Percentiles rank a stretch among this genome's conserved stretches.
Conservation (phyloP, 2,329 filamentous ascomycete genomes). For the Stagonosporopsis rhizophila region DNA sequence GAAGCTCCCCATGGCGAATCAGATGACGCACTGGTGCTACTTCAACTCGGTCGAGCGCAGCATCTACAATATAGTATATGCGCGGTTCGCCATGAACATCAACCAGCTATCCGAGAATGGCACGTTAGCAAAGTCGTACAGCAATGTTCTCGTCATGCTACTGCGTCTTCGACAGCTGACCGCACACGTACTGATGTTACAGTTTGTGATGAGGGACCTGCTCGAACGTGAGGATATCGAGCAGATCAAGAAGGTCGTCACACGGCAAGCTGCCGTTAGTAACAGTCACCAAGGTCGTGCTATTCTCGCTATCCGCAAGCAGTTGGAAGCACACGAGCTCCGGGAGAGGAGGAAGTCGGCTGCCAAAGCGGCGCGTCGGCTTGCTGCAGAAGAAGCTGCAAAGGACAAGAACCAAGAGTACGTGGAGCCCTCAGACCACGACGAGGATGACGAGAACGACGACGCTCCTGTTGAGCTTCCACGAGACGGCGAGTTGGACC, state of each 20-base stretch:
- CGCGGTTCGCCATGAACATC: conserved; percentile 53
- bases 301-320: conserved; percentile 38
- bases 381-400: conserved; percentile 8
- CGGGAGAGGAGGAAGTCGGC: conserved; percentile 23
- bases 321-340: conserved; percentile 31
- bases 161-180: conserved; percentile 61
- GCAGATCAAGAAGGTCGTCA: conserved; percentile 48
- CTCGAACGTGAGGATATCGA: conserved; percentile 56
- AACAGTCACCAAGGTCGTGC: conserved; percentile 19
- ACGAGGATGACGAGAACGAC: conserved; percentile 1
- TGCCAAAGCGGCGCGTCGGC: neutral
- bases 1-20: conserved; percentile 59
- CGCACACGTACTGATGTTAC: conserved; percentile 57
- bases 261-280: conserved; percentile 26
- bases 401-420: neutral
- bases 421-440: conserved; percentile 4
- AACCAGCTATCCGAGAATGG: conserved; percentile 40
- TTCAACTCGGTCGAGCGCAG: conserved; percentile 61
- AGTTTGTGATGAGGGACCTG: conserved; percentile 55
- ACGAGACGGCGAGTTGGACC: neutral
- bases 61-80: conserved; percentile 61
- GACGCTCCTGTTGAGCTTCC: conserved; percentile 12
- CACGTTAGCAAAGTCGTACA: conserved; percentile 7
- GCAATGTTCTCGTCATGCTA: conserved; percentile 48
- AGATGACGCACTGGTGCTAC: conserved; percentile 52